These are phyloP conservation scores for Vanilla planifolia DNA, from an alignment of 106 monocot species.

Conservation along the genomic window DNA sequence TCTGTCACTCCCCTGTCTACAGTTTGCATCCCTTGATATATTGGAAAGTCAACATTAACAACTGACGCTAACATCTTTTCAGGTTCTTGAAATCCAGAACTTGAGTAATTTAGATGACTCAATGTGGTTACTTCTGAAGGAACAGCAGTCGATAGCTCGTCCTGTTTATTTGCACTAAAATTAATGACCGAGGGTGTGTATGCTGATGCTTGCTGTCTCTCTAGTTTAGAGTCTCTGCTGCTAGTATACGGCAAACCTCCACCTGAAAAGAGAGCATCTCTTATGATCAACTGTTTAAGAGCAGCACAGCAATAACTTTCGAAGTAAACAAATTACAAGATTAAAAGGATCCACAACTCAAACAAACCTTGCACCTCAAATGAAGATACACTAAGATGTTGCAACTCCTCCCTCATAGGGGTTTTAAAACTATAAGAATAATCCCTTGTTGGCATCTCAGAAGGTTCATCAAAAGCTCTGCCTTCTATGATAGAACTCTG, in stretches of 20 bases:
- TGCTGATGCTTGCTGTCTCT: constrained; percentile 18
- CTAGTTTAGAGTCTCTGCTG: constrained; percentile 8
- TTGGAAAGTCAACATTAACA: constrained; percentile 19
- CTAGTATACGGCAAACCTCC: constrained; percentile 2
- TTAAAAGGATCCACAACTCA: neutral
- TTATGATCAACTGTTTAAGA: neutral
- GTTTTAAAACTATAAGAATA: constrained; percentile 12
- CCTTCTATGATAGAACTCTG: neutral
- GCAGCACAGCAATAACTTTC: neutral
- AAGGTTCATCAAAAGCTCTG: constrained; percentile 10
- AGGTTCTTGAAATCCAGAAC: constrained; percentile 73
- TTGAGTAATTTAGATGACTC: constrained; percentile 29
- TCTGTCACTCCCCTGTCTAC: constrained; percentile 49
- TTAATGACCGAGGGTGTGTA: constrained; percentile 1
- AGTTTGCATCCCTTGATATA: constrained; percentile 54
- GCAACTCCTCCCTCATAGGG: constrained; percentile 9
- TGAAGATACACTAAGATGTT: constrained; percentile 17
- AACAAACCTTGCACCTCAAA: constrained; percentile 47
- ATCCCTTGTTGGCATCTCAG: constrained; percentile 12
- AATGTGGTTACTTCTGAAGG: constrained; percentile 19
- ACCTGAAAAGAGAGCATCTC: constrained; percentile 16
- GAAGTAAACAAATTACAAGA: neutral
- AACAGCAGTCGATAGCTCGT: constrained; percentile 10
- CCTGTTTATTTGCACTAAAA: constrained; percentile 5
- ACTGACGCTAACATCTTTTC: constrained; percentile 71